phyloP scores from a whole-genome alignment of 768 basidiomycete genomes.

The Thelephora ganbajun region DNA sequence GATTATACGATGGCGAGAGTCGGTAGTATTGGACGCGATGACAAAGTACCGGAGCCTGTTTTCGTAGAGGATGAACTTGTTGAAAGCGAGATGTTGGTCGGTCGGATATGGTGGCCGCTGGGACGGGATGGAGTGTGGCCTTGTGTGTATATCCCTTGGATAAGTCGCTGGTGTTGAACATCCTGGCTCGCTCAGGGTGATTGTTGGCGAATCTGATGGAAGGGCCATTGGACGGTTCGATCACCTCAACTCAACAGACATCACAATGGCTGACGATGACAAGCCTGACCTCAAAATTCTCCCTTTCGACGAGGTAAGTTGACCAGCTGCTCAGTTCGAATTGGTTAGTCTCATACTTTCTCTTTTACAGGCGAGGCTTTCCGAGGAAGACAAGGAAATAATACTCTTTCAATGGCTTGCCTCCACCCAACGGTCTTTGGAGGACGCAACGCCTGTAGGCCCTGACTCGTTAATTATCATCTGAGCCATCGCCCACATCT shows the following conservation, averaged over 20 bases:
- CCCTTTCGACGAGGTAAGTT: not conserved
- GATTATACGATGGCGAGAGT: constrained; percentile 80
- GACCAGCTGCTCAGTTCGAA: too few relatives aligned
- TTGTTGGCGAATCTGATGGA: not conserved
- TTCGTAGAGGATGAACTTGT: constrained; percentile 91
- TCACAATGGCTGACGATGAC: not conserved
- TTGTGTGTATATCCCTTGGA: not conserved
- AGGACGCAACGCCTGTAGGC: constrained; percentile 38
- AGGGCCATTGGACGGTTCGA: not conserved
- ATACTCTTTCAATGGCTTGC: constrained; percentile 80
- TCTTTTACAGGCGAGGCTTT: constrained; percentile 40
- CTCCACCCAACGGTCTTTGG: constrained; percentile 43
- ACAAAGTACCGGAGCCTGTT: constrained; percentile 85
- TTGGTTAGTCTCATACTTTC: not conserved
- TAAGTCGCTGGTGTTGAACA: not conserved
- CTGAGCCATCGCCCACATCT: not conserved
- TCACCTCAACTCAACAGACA: too few relatives aligned
- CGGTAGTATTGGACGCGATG: constrained; percentile 79
- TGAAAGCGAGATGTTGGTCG: constrained; percentile 24
- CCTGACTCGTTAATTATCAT: not conserved
- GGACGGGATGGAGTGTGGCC: too few relatives aligned
- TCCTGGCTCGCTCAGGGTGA: too few relatives aligned
- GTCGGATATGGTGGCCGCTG: too few relatives aligned
- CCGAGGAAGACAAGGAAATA: constrained; percentile 66
- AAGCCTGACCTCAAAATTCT: not conserved